Evolutionary conservation across 192 early-diverging fungal genomes (phyloP).

Genomic region (Backusella macrospora): DNA sequence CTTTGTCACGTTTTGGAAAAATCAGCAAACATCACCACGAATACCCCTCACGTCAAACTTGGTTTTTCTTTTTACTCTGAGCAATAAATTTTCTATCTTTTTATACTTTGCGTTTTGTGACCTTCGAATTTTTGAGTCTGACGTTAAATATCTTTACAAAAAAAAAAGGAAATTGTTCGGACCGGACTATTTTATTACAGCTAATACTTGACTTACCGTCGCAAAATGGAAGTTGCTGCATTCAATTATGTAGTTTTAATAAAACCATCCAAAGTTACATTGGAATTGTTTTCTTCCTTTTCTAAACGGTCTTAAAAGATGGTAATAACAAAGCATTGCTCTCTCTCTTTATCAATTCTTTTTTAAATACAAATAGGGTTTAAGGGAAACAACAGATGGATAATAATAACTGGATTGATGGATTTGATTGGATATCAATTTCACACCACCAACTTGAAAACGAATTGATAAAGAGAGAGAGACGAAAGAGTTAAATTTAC

Average conservation of each 20-base stretch:
- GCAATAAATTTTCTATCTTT: too few relatives aligned
- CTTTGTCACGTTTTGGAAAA: too few relatives aligned
- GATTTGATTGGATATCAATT: not conserved
- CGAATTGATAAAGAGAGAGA: constrained; percentile 17
- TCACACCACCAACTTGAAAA: not conserved
- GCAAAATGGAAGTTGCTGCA: not conserved
- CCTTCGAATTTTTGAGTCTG: too few relatives aligned
- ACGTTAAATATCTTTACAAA: not conserved
- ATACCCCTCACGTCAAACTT: too few relatives aligned
- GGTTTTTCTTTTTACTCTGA: too few relatives aligned
- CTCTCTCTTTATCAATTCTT: constrained; percentile 11
- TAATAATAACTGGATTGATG: not conserved
- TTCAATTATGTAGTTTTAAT: constrained; percentile 6
- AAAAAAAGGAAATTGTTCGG: not conserved
- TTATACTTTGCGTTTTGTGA: too few relatives aligned
- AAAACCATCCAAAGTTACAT: not conserved
- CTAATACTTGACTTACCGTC: not conserved
- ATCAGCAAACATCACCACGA: too few relatives aligned
- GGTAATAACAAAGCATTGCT: not conserved
- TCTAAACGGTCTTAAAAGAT: constrained; percentile 23
- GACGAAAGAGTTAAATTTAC: not conserved
- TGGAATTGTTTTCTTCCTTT: constrained; percentile 18
- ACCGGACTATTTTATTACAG: not conserved
- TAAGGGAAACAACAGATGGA: not conserved
- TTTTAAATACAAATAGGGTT: not conserved